Evolutionary conservation across 495 filamentous ascomycete genomes (phyloP).

Genomic region (Pyrenula massariospora): DNA sequence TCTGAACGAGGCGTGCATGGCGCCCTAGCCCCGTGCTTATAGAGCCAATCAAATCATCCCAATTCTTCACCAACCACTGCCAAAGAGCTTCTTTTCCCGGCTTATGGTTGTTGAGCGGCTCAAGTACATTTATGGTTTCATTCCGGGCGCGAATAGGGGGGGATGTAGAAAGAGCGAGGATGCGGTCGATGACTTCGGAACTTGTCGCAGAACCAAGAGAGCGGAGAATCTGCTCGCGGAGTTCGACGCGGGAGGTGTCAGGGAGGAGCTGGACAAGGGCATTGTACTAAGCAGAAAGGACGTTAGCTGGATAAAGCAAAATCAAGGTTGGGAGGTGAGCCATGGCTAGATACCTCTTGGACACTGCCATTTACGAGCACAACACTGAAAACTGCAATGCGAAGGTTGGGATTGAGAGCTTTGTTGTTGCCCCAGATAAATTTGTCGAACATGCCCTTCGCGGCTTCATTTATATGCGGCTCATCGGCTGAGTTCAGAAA

Average conservation of each 20-base stretch:
- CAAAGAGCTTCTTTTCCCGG: slow-evolving; percentile 74
- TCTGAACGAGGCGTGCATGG: slow-evolving; percentile 72
- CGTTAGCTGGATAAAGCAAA: not conserved
- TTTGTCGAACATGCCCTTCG: slow-evolving; percentile 52
- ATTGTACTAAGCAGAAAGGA: slow-evolving; percentile 32
- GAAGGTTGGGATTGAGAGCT: slow-evolving; percentile 58
- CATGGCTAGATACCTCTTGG: slow-evolving; percentile 32
- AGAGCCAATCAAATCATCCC: slow-evolving; percentile 66
- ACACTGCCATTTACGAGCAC: slow-evolving; percentile 49
- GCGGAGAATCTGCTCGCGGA: slow-evolving; percentile 71
- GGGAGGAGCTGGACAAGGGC: slow-evolving; percentile 57
- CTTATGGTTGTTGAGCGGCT: slow-evolving; percentile 63
- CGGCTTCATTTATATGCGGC: slow-evolving; percentile 41
- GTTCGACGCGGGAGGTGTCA: slow-evolving; percentile 58
- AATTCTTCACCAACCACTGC: slow-evolving; percentile 76
- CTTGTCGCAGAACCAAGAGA: slow-evolving; percentile 56
- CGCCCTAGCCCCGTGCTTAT: slow-evolving; percentile 68
- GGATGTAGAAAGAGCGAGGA: slow-evolving; percentile 52
- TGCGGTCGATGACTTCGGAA: slow-evolving; percentile 56
- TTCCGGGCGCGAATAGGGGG: slow-evolving; percentile 72
- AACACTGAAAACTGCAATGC: slow-evolving; percentile 49
- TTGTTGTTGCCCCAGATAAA: slow-evolving; percentile 44
- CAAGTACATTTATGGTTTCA: slow-evolving; percentile 58
- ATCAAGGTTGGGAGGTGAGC: not conserved
- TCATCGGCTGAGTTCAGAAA: slow-evolving; percentile 49